Base-by-base conservation (phyloP, 2,329 filamentous ascomycete genomes). In the Neonectria hederae region DNA sequence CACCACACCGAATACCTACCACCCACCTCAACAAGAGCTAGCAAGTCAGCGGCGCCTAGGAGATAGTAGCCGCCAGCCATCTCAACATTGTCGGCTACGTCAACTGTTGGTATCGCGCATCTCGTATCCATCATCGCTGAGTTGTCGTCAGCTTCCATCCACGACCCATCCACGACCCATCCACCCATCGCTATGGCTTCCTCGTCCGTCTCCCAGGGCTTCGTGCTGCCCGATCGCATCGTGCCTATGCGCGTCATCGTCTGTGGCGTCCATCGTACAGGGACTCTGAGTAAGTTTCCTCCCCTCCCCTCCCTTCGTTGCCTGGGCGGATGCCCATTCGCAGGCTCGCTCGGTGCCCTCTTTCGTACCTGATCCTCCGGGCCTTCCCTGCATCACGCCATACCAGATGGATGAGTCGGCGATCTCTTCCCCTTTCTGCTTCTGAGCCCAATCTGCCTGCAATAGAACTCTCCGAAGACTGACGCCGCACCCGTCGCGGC, bases 161-260 rank as follows among this genome's bases (percentile, higher is more conserved):
- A 46, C 46, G n/a, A 13, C 32, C 26, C 26, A 40, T 45, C 38
- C n/a, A n/a, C n/a, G n/a, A n/a, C n/a, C n/a, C 28, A 28, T 35
- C 28, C 40, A 32, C 26, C 45, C n/a, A 51, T 43, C 53, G 51
- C 51, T 55, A 71, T 71, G 65, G 48, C 65, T 28, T 63, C 64
- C 5, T 38, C 32, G 54, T 19, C 43, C 24, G 53, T 45, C 10
- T 49, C 65, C 40, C 63, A 63, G 51, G 66, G 58, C 54, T 43
- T 38, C 32, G 59, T 63, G 32, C 51, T 60, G 24, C 67, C 70
- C n/a, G 70, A 69, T 43, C 76, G 79, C 26, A 70, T 75, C 49
- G 78, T 80, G 4, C 78, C 79, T 7, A 79, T 80, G 79, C 74
- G 75, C 48, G 77, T 81, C 71, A 78, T 81, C 60, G 78, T 81